Conservation (phyloP, 1,139 yeast species). For the Suhomyces panamericanus region DNA sequence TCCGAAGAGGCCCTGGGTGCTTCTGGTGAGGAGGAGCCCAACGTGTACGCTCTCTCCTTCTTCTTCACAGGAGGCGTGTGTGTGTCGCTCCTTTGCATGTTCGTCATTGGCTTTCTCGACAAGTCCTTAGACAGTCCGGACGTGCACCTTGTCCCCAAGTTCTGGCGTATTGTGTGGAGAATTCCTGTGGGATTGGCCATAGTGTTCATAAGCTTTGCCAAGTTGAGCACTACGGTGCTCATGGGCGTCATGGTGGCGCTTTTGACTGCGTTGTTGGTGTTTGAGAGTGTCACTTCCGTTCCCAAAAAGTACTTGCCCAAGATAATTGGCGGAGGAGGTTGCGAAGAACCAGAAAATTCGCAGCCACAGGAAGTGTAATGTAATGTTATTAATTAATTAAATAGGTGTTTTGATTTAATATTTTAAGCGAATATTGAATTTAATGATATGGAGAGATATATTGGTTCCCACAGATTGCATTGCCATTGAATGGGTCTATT, state of each 20-base stretch:
- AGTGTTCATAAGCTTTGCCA: slow-evolving; percentile 47
- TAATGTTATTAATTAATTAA: neutral
- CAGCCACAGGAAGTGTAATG: neutral
- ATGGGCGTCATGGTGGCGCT: slow-evolving; percentile 46
- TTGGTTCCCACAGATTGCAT: neutral
- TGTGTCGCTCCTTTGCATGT: slow-evolving; percentile 37
- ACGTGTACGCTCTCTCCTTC: slow-evolving; percentile 41
- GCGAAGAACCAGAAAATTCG: neutral
- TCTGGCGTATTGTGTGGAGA: slow-evolving; percentile 44
- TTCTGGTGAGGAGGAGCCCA: slow-evolving; percentile 24
- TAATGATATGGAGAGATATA: too few species aligned
- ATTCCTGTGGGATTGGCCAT: slow-evolving; percentile 41
- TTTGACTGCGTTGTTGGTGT: slow-evolving; percentile 31
- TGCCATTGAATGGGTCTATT: too few species aligned
- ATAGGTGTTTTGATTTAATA: neutral
- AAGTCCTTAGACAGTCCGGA: slow-evolving; percentile 36
- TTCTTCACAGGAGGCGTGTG: slow-evolving; percentile 53
- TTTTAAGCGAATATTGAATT: too few species aligned
- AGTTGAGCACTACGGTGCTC: slow-evolving; percentile 40
- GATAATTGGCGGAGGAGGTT: neutral
- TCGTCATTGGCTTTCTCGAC: slow-evolving; percentile 41
- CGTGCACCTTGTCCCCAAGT: slow-evolving; percentile 31
- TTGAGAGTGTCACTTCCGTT: slow-evolving; percentile 34
- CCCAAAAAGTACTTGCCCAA: slow-evolving; percentile 19
- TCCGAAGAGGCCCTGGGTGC: slow-evolving; percentile 18